A percentile compares a stretch with the other conserved stretches of the same genome.
phyloP scores from a whole-genome alignment of 441 rosid species.

The Pelargonium fulgidum region DNA sequence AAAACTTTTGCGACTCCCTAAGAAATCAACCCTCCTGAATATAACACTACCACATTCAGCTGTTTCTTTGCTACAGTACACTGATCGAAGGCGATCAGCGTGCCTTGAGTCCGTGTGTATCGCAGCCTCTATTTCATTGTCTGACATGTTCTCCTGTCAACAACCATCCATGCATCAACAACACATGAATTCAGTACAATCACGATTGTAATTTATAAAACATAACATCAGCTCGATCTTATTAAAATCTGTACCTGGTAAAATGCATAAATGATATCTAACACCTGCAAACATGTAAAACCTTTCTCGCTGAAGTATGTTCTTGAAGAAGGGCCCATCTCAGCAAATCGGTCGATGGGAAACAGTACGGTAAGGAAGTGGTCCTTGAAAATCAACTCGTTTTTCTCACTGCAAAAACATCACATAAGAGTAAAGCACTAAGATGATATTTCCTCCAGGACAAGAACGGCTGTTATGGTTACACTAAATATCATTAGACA shows the following conservation, averaged over 20 bases:
- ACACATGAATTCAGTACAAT: background rate
- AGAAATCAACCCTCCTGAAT: slow-evolving; percentile 60
- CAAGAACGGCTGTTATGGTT: background rate
- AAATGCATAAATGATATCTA: slow-evolving; percentile 58
- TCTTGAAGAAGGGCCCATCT: slow-evolving; percentile 91
- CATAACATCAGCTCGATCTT: background rate
- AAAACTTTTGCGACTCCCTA: slow-evolving; percentile 70
- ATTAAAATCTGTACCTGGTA: slow-evolving; percentile 65
- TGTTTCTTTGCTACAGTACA: slow-evolving; percentile 50
- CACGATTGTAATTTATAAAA: no score
- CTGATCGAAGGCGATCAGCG: slow-evolving; percentile 67
- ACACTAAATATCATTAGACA: background rate
- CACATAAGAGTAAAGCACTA: slow-evolving; percentile 14
- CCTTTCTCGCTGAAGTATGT: slow-evolving; percentile 78
- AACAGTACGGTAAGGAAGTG: slow-evolving; percentile 71
- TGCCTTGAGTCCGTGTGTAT: slow-evolving; percentile 90
- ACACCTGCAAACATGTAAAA: slow-evolving; percentile 68
- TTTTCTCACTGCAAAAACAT: slow-evolving; percentile 62
- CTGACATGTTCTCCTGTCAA: slow-evolving; percentile 64
- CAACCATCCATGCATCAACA: background rate
- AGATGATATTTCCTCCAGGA: slow-evolving; percentile 4
- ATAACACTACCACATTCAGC: slow-evolving; percentile 36
- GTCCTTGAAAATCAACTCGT: slow-evolving; percentile 59
- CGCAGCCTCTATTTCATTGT: slow-evolving; percentile 59
- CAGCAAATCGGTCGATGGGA: slow-evolving; percentile 81